A percentile compares a stretch with the other conserved stretches of the same genome.
These are phyloP conservation scores for Hymenoscyphus occultus DNA, from an alignment of 2,329 filamentous ascomycete species.

Conservation along the genomic window DNA sequence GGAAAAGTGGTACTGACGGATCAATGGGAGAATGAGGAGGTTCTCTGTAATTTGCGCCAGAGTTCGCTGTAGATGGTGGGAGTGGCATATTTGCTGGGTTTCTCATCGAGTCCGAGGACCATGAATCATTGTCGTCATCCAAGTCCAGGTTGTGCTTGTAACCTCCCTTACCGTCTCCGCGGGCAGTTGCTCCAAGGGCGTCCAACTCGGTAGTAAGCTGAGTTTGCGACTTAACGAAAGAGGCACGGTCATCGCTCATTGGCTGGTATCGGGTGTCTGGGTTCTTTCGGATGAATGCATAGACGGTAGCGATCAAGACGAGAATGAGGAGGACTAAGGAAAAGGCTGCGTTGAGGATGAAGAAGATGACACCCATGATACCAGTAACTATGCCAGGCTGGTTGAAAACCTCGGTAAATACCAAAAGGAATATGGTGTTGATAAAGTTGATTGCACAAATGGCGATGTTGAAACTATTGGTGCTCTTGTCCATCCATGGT, in stretches of 20 bases:
- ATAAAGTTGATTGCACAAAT: constrained; percentile 89
- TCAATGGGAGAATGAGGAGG: constrained; percentile 47
- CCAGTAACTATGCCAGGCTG: constrained; percentile 80
- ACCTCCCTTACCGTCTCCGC: constrained; percentile 68
- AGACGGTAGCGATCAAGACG: constrained; percentile 72
- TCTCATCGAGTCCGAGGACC: constrained; percentile 56
- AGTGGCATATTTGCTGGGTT: constrained; percentile 41
- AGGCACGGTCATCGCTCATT: constrained; percentile 93
- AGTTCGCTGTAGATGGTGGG: constrained; percentile 35
- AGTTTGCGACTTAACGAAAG: constrained; percentile 95
- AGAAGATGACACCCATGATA: constrained; percentile 85
- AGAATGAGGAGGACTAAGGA: constrained; percentile 79
- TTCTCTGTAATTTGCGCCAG: constrained; percentile 31
- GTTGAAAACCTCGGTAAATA: constrained; percentile 85
- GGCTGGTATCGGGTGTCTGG: constrained; percentile 93
- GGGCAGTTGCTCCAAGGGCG: constrained; percentile 81
- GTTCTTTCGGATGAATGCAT: constrained; percentile 86
- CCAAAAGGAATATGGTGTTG: constrained; percentile 82
- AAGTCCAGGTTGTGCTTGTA: constrained; percentile 60
- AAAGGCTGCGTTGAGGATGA: constrained; percentile 82
- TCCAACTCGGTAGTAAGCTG: constrained; percentile 87
- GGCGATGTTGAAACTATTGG: constrained; percentile 92
- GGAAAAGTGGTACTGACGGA: constrained; percentile 51
- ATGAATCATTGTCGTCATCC: constrained; percentile 69
- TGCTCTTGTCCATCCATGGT: constrained; percentile 99